Evolutionary conservation across 78 protist genomes (phyloP), one percentile per base, ranked within the genome.

Genomic region (Trichosphaerium sp.): DNA sequence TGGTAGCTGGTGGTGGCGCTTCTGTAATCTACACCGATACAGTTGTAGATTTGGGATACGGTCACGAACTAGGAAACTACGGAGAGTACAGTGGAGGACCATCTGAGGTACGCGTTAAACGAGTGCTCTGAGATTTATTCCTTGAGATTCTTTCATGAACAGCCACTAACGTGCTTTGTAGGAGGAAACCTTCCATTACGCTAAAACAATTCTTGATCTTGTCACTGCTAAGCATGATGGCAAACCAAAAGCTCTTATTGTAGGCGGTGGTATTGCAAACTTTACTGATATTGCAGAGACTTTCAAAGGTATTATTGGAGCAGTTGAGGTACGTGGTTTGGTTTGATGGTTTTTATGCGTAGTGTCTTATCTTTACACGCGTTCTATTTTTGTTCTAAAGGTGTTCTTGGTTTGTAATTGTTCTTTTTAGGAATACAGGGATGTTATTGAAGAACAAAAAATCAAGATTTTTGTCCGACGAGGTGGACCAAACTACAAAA

Each of bases 1-100:
- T 92, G 94, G 94, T 92, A 8, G 97, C 97, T 1, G 97, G 97
- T n/a, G 97, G 97, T 28, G 97, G 97, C 38, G 97, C 97, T 41
- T 89, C 94, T 0, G 97, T 92, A 43, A 66, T 92, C 65, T 92
- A 84, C 59, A 80, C 92, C 26, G 97, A 92, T 61, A 88, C 97
- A 15, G 77, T 92, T 64, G 62, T 81, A 28, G 91, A 82, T 38
- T 51, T 84, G 10, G 90, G 89, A 35, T 59, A 31, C 42, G 83
- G 85, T 1, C 43, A 56, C 47, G 89, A 86, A 40, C 71, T 90
- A 31, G 95, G 86, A 32, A 90, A 86, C 74, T 90, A 90, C 58
- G 95, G 91, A 51, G 96, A 88, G 73, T 92, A 88, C 69, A 44
- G 77, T 34, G 96, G 93, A 38, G 94, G 88, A 28, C 97, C 97